Base-by-base conservation (phyloP, 495 filamentous ascomycete genomes). In the Penicillium robsamsonii region DNA sequence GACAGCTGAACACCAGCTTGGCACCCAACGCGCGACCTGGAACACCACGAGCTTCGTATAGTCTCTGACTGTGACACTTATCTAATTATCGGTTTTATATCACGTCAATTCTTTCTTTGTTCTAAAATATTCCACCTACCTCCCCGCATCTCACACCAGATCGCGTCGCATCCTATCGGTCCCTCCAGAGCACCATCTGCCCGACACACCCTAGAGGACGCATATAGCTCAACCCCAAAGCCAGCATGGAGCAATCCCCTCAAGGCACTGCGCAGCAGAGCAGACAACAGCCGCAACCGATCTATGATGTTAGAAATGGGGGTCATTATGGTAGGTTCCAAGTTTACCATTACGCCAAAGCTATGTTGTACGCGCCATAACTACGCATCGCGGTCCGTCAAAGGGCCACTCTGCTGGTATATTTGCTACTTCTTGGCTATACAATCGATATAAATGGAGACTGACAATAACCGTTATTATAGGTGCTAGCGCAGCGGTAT, bases 401-500 rank as follows among this genome's bases (percentile, higher is more conserved):
- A 49, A 57, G 44, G 12, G 27, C 20, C 5, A 30, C 12, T 18
- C n/a, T 40, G 42, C n/a, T 44, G 18, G 31, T 44, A 42, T 24
- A 9, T 31, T 43, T 17, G 12, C 37, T 18, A 18, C 35, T 8
- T 15, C 22, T 50, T n/a, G n/a, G 25, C 31, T 38, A 51, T 7
- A 13, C 22, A 17, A 41, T 50, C 25, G 4, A 24, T 33, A 25
- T 3, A 6, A 38, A 22, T 29, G 1, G 18, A 53, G 33, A 52
- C 68, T 72, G 33, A 70, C 53, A 18, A 40, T 2, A 33, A 22
- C 40, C 24, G 42, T 46, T 4, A 38, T 46, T 29, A 35, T 46
- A 93, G 89, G 90, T 67, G 90, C 90, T 66, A 91, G 89, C 72
- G 88, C 89, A 61, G 78, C 84, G 68, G 90, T 92, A 84, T 73